phyloP scores from a whole-genome alignment of 192 early-diverging fungal species.

The Oehlia diaphana region DNA sequence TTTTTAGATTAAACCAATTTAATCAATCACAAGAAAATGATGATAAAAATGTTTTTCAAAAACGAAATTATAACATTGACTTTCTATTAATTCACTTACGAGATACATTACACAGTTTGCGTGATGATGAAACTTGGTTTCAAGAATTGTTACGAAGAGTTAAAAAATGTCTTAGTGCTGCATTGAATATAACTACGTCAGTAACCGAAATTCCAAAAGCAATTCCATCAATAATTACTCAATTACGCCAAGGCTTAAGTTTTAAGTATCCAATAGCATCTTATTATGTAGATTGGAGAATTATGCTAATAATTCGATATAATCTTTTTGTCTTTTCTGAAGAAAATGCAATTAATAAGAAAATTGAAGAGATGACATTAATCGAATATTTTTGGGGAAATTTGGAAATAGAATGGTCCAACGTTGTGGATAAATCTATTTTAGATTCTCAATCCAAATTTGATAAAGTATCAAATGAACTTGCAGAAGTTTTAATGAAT shows the following conservation, averaged over 20 bases:
- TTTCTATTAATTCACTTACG: slow-evolving; percentile 17
- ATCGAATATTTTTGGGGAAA: too few species aligned
- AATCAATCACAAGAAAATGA: too few species aligned
- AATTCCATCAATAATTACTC: too few species aligned
- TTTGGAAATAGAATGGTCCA: background rate
- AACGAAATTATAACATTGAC: slow-evolving; percentile 17
- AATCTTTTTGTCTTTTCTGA: too few species aligned
- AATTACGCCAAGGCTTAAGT: too few species aligned
- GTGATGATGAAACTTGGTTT: background rate
- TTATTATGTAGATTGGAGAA: too few species aligned
- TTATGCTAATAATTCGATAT: too few species aligned
- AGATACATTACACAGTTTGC: background rate
- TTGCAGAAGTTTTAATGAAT: background rate
- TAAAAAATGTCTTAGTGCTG: background rate
- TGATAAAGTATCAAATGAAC: background rate
- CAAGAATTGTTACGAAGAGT: background rate
- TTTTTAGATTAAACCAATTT: too few species aligned
- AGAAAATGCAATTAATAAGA: too few species aligned
- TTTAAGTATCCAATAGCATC: too few species aligned
- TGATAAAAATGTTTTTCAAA: too few species aligned
- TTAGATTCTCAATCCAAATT: background rate
- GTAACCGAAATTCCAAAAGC: background rate
- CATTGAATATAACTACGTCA: background rate
- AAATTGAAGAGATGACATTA: too few species aligned
- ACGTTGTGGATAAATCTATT: background rate